Evolutionary conservation across 371 early-diverging fungal genomes (phyloP).

Genomic region (Blastocladiella emersonii): DNA sequence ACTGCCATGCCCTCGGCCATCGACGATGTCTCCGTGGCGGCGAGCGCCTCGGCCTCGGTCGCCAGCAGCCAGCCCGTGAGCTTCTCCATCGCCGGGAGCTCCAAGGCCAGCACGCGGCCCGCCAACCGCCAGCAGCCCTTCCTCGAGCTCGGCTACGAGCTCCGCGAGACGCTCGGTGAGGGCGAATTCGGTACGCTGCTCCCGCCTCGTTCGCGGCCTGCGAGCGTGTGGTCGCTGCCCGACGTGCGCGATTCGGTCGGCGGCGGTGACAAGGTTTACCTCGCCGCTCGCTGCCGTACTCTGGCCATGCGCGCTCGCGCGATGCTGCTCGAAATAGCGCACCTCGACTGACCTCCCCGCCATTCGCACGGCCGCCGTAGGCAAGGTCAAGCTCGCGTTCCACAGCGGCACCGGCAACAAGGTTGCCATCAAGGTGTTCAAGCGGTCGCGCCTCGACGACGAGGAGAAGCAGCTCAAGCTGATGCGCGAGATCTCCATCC

Average conservation of each 20-base stretch:
- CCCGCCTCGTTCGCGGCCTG: too few species aligned
- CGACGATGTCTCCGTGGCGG: too few species aligned
- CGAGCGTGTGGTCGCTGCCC: too few species aligned
- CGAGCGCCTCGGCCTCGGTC: background rate
- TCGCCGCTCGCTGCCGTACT: too few species aligned
- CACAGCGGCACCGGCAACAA: background rate
- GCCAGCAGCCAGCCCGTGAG: background rate
- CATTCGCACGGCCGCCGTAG: too few species aligned
- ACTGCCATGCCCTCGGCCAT: too few species aligned
- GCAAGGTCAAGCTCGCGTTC: slow-evolving; percentile 5
- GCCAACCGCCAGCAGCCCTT: background rate
- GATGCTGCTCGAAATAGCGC: too few species aligned
- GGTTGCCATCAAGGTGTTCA: slow-evolving; percentile 5
- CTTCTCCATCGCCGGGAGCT: too few species aligned
- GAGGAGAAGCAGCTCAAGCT: background rate
- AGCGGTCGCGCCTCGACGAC: slow-evolving; percentile 1
- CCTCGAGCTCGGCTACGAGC: background rate
- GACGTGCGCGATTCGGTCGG: too few species aligned
- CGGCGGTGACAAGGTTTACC: too few species aligned
- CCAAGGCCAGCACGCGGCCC: background rate
- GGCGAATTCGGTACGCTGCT: slow-evolving; percentile 4
- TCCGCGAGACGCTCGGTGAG: slow-evolving; percentile 6
- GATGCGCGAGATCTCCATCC: slow-evolving; percentile 19
- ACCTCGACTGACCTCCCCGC: too few species aligned
- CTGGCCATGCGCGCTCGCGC: too few species aligned